Evolutionary conservation across 2,329 filamentous ascomycete species (phyloP).

Genomic region (Thermothelomyces thermophilus): DNA sequence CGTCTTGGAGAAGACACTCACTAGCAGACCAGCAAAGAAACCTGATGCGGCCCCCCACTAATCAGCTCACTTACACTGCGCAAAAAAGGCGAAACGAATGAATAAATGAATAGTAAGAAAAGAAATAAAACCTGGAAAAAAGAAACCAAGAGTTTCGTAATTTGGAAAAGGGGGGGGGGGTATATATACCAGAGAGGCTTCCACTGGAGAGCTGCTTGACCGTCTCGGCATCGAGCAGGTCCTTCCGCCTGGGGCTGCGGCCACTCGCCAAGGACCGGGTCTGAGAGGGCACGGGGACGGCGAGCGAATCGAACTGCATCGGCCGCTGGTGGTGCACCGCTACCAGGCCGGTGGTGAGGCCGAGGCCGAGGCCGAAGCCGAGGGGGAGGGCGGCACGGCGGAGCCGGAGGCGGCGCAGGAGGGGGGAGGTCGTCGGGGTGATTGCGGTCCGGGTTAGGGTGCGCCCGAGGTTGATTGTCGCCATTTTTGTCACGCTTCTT

Average conservation of each 20-base stretch:
- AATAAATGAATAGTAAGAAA: too few species aligned
- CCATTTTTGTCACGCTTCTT: background rate
- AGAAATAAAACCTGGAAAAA: too few species aligned
- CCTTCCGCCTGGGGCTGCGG: constrained; percentile 10
- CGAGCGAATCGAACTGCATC: constrained; percentile 24
- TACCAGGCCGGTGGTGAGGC: constrained; percentile 23
- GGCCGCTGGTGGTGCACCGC: constrained; percentile 27
- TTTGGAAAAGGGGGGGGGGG: background rate
- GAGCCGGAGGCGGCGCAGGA: background rate
- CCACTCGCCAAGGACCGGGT: constrained; percentile 9
- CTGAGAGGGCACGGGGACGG: background rate
- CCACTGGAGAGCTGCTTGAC: constrained; percentile 48
- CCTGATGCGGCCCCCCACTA: constrained; percentile 34
- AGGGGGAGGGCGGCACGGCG: background rate
- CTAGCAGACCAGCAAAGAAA: constrained; percentile 55
- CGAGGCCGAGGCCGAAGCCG: constrained; percentile 8
- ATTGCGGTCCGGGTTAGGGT: constrained; percentile 1
- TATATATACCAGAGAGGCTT: constrained; percentile 43
- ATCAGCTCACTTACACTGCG: background rate
- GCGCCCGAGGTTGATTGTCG: constrained; percentile 1
- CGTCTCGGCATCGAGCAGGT: constrained; percentile 30
- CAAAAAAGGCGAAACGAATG: too few species aligned
- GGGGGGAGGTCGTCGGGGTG: background rate
- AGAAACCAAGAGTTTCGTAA: too few species aligned
- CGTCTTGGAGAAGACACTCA: constrained; percentile 65